Evolutionary conservation across 2,329 filamentous ascomycete genomes (phyloP), one percentile per base, ranked within the genome.

Genomic region (Septoria linicola): DNA sequence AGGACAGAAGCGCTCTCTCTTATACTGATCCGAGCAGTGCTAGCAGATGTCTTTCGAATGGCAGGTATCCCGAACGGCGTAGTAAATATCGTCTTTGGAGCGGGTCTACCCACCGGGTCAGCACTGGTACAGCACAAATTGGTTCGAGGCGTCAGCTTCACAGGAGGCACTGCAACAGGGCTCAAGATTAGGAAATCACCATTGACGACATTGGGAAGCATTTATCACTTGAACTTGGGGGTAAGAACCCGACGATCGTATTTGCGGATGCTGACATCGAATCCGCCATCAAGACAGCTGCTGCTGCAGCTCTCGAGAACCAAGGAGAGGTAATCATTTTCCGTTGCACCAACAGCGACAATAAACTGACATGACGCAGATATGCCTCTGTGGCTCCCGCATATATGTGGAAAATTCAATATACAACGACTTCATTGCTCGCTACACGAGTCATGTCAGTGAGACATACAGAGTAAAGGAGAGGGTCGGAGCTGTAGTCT

Each of bases 141-240:
- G 92, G 64, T 77, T 4, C 62, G 63, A 10, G 76, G 75, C 51
- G 61, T 72, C 51, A 72, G 72, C 49, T 77, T 77, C 53, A 78
- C 71, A 0, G 74, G 75, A 16, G 71, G 66, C n/a, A 69, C 71
- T 2, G 52, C 57, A 0, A 72, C 77, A 1, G 76, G 76, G 0
- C 57, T 68, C 13, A 68, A 70, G 7, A 70, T 78, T 32, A 71
- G 69, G 1, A 58, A 57, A 2, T 63, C 10, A 70, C 71, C 0
- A 71, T 68, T 1, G 60, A 63, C 1, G 64, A 64, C 37, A 54
- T 70, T 40, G 61, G 77, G 11, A 78, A 76, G 61, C 74, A 74
- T 1, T 62, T 72, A 1, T 63, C 76, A 4, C 63, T 79, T 41
- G 76, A 79, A 59, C 70, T 78, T 2, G 76, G 76, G 10, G 76